Base-by-base conservation (phyloP, 176 grass and related monocot species). In the Ampelocalamus luodianensis region DNA sequence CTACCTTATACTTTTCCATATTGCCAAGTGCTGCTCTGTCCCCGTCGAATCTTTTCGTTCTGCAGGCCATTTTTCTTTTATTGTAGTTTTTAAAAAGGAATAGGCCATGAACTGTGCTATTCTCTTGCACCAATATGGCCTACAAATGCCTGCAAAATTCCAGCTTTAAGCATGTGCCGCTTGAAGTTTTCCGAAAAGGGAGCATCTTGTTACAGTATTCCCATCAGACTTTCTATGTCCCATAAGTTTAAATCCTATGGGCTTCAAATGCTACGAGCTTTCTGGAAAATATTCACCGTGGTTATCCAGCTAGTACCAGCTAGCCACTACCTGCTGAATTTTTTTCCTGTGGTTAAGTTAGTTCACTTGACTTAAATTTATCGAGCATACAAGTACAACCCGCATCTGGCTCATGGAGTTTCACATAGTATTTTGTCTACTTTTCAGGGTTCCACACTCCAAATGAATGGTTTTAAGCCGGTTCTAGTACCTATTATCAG, bases 361-460 rank as follows among this genome's bases (percentile, higher is more conserved):
- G 37, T 26, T 65, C 48, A 56, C 46, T 13, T 87, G 48, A 23
- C 10, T 27, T 68, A 0, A 77, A 48, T 77, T 74, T 74, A 26
- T 76, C 10, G 50, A 32, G 2, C 68, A 46, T 23, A 36, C 24
- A 78, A 73, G 9, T 34, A 16, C n/a, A 26, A 17, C 22, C 75
- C 27, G 50, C 34, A 62, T 18, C 6, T 40, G 12, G n/a, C 62
- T 44, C 64, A 26, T 89, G 55, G 23, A 81, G 51, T 76, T 79
- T 87, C 40, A 74, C 40, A n/a, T 77, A 55, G 53, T 18, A 3
- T 78, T 77, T 76, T 60, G 0, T 80, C 32, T 81, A 5, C 1
- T 55, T 81, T 82, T 36, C 89, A 90, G 89, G 72, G 62, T 79
- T 61, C 5, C 2, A 61, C 38, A 60, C 10, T 64, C 68, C 48